Evolutionary conservation across 192 early-diverging fungal genomes (phyloP).

Genomic region (Coemansia sp.): DNA sequence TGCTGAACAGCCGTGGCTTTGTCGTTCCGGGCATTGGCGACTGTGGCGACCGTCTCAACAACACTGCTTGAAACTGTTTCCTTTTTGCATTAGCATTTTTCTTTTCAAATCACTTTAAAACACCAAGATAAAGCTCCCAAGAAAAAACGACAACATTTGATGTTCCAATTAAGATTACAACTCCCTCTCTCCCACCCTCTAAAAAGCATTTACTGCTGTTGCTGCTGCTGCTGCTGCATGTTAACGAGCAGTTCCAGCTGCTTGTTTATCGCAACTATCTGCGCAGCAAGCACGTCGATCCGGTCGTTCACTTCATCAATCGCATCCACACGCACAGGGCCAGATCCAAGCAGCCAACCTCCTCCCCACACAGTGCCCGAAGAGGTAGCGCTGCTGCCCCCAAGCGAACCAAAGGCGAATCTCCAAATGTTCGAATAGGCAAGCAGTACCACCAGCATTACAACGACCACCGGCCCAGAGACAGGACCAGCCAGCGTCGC

Average conservation of each 20-base stretch:
- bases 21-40: slow-evolving; percentile 68
- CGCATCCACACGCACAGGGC: slow-evolving; percentile 11
- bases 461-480: slow-evolving; percentile 12
- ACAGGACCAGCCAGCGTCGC: slow-evolving; percentile 9
- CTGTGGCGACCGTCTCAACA: slow-evolving; percentile 69
- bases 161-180: no score
- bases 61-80: slow-evolving; percentile 33
- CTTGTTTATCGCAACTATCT: slow-evolving; percentile 23
- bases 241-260: slow-evolving; percentile 27
- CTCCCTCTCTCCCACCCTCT: no score
- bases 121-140: no score
- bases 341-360: slow-evolving; percentile 1
- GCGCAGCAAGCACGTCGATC: slow-evolving; percentile 29
- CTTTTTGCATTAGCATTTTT: not conserved
- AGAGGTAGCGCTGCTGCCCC: not conserved
- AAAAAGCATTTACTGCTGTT: no score
- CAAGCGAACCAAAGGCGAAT: not conserved
- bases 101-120: not conserved
- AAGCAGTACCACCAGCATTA: slow-evolving; percentile 20
- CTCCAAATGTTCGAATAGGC: slow-evolving; percentile 31
- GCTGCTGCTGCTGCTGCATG: not conserved
- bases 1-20: slow-evolving; percentile 62
- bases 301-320: slow-evolving; percentile 26
- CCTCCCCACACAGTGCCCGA: not conserved
- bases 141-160: no score